Evolutionary conservation across 768 basidiomycete genomes (phyloP).

Genomic region (Mycena galericulata): DNA sequence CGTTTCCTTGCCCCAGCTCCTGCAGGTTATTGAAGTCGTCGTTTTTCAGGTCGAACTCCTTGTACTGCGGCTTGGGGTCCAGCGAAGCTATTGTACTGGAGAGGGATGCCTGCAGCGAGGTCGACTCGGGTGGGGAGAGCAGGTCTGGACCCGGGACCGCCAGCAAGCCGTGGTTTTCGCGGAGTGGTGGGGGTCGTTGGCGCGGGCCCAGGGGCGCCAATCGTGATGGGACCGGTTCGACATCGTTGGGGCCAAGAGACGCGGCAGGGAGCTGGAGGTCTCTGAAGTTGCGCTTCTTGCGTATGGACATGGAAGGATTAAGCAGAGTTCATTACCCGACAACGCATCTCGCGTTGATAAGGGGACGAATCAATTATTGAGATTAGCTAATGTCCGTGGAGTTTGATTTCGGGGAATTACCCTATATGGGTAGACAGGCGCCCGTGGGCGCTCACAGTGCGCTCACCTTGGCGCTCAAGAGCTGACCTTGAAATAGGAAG

Average conservation of each 20-base stretch:
- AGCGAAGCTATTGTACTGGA: constrained; percentile 87
- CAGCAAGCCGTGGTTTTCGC: constrained; percentile 72
- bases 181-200: constrained; percentile 80
- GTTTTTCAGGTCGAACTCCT: constrained; percentile 75
- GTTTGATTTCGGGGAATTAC: too few species aligned
- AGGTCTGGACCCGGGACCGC: constrained; percentile 46
- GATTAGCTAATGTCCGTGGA: not conserved
- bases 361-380: not conserved
- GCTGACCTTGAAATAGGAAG: too few species aligned
- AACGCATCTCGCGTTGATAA: not conserved
- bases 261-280: constrained; percentile 80
- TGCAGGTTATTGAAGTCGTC: constrained; percentile 89
- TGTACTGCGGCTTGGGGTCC: constrained; percentile 87
- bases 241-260: constrained; percentile 43
- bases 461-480: too few species aligned
- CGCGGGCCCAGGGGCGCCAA: constrained; percentile 61
- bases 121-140: constrained; percentile 58
- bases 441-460: too few species aligned
- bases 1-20: constrained; percentile 96
- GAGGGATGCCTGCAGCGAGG: constrained; percentile 83
- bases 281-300: constrained; percentile 95
- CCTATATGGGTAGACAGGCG: too few species aligned
- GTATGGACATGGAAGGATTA: constrained; percentile 64
- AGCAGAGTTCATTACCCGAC: not conserved
- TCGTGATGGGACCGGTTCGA: constrained; percentile 60